Conservation (phyloP, 2,329 filamentous ascomycete genomes). For the Diaporthe humulicola region DNA sequence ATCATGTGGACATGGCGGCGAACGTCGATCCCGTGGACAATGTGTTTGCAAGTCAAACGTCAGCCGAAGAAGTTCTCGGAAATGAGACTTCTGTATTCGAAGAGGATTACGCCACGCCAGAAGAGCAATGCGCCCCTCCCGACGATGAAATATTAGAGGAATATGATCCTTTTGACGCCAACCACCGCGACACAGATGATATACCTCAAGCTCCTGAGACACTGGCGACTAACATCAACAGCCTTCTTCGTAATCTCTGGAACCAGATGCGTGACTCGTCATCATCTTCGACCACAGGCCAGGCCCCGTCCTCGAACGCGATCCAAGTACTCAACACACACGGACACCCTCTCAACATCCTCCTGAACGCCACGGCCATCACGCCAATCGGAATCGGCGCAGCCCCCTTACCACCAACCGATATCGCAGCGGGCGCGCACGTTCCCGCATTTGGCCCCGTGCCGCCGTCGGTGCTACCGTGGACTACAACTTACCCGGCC, state of each 20-base stretch:
- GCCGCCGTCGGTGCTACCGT: conserved; percentile 66
- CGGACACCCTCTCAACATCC: conserved; percentile 47
- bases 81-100: conserved; percentile 1
- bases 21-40: conserved; percentile 45
- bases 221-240: conserved; percentile 37
- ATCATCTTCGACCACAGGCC: conserved; percentile 39
- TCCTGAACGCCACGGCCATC: conserved; percentile 53
- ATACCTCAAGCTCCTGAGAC: conserved; percentile 15
- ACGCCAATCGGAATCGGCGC: conserved; percentile 59
- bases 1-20: conserved; percentile 81
- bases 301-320: conserved; percentile 27
- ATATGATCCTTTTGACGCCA: background rate
- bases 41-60: conserved; percentile 43
- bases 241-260: conserved; percentile 37
- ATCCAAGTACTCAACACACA: conserved; percentile 23
- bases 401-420: conserved; percentile 60
- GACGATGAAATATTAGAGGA: conserved; percentile 27
- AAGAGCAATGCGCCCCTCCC: conserved; percentile 17
- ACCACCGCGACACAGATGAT: conserved; percentile 5
- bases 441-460: conserved; percentile 52
- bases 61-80: conserved; percentile 38
- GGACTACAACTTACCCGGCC: conserved; percentile 79
- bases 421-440: conserved; percentile 51
- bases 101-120: conserved; percentile 8
- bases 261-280: conserved; percentile 50